These are phyloP conservation scores for Mitragyna speciosa DNA, from an alignment of 257 asterid species.

Conservation along the genomic window DNA sequence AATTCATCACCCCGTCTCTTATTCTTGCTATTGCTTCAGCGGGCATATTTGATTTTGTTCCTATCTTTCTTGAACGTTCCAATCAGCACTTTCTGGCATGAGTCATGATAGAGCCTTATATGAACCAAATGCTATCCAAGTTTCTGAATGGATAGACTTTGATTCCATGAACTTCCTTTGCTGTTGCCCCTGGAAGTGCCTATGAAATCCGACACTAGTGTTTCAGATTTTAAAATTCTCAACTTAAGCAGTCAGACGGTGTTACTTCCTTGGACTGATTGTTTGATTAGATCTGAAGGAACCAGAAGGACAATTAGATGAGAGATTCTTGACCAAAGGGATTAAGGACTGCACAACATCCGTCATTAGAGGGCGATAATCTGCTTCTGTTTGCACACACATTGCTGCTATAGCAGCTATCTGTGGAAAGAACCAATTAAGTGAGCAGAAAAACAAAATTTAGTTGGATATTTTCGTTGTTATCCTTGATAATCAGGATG, in stretches of 20 bases:
- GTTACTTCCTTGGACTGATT: conserved; percentile 36
- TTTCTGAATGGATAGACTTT: background rate
- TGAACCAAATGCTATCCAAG: background rate
- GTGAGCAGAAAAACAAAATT: background rate
- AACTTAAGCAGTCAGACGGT: background rate
- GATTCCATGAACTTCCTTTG: background rate
- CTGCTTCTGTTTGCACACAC: conserved; percentile 87
- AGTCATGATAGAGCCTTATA: background rate
- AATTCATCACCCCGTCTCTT: background rate
- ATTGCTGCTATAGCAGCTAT: conserved; percentile 85
- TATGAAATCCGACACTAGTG: background rate
- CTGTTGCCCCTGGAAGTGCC: background rate
- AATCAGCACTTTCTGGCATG: background rate
- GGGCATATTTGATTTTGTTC: background rate
- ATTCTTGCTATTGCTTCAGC: background rate
- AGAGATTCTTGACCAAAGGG: conserved; percentile 62
- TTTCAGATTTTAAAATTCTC: background rate
- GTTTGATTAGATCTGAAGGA: conserved; percentile 38
- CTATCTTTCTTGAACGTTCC: background rate
- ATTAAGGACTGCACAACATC: conserved; percentile 82
- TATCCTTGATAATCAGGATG: background rate
- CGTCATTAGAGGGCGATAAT: conserved; percentile 78
- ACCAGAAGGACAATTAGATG: conserved; percentile 29
- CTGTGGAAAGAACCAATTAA: conserved; percentile 27
- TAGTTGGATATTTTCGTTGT: background rate